Percentiles rank a stretch among this genome's conserved stretches.
Conservation (phyloP, 2,329 filamentous ascomycete species). For the Endoconidiophora laricicola region DNA sequence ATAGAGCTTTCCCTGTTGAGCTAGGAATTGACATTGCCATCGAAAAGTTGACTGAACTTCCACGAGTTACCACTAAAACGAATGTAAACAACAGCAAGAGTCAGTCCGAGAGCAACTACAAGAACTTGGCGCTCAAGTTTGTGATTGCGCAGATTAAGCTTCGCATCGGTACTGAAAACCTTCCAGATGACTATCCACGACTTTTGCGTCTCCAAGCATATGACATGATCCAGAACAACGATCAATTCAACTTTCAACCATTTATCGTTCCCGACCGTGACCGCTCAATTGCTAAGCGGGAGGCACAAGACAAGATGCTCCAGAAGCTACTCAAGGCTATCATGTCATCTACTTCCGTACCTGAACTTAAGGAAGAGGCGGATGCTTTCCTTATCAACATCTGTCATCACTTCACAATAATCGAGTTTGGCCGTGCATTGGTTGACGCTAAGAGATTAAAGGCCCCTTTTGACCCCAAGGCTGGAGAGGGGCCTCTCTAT, state of each 20-base stretch:
- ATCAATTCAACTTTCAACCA: conserved; percentile 50
- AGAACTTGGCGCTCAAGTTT: conserved; percentile 78
- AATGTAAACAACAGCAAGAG: conserved; percentile 23
- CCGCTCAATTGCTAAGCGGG: conserved; percentile 73
- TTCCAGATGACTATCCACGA: conserved; percentile 78
- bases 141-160: conserved; percentile 82
- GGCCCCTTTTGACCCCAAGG: conserved; percentile 67
- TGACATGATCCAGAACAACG: conserved; percentile 59
- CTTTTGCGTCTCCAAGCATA: conserved; percentile 78
- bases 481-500: conserved; percentile 72
- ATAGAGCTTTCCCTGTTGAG: conserved; percentile 71
- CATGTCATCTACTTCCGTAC: conserved; percentile 69
- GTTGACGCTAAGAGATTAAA: conserved; percentile 60
- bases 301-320: conserved; percentile 63
- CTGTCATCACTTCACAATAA: conserved; percentile 74
- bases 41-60: conserved; percentile 66
- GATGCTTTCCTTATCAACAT: conserved; percentile 61
- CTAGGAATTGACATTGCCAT: conserved; percentile 82
- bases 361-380: conserved; percentile 63
- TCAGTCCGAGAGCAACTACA: conserved; percentile 67
- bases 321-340: conserved; percentile 80
- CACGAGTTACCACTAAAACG: conserved; percentile 36
- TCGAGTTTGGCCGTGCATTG: conserved; percentile 78
- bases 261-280: conserved; percentile 64
- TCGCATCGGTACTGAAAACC: conserved; percentile 67